Evolutionary conservation across 495 filamentous ascomycete species (phyloP), one percentile per base, ranked within the genome.

Genomic region (Gamarada debralockiae): DNA sequence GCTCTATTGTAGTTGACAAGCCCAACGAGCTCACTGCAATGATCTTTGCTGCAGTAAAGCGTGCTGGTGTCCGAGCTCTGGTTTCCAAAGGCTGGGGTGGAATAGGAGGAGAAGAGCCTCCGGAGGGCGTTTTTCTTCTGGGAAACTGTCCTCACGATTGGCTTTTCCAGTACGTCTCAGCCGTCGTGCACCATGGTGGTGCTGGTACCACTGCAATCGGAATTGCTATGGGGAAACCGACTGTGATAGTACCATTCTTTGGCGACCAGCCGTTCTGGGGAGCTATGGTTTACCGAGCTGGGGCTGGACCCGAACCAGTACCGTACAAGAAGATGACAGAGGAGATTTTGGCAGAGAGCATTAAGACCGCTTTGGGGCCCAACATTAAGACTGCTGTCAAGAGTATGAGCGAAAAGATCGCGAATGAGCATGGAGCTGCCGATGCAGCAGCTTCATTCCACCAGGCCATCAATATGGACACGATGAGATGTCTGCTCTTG

Each of bases 191-290:
- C 48, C 89, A 92, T 55, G 89, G 89, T 18, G 89, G 89, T 21
- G 89, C 89, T 3, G 89, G 89, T 22, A 92, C 89, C 12, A 91
- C 84, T 10, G 89, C 89, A 0, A 82, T 81, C 2, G 87, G 89
- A 3, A 80, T 93, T 40, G 73, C 80, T 0, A 66, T 76, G 1
- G 86, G 84, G 0, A 77, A 79, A 37, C 88, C 89, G 2, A 91
- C 89, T 0, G 76, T 87, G 1, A 74, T 93, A 14, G 80, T 92
- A 9, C 89, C 89, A 0, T 93, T 93, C 70, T 92, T 93, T 61
- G 89, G 89, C 3, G 89, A 92, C 50, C 87, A 92, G 59, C 83
- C 85, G 1, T 92, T 92, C 56, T 92, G 89, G 89, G 89, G 88
- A 17, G 69, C 77, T 1, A 87, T 92, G 76, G 77, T 92, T 22